Evolutionary conservation across 495 filamentous ascomycete genomes (phyloP), one percentile per base, ranked within the genome.

Genomic region (Chlorociboria aeruginascens): DNA sequence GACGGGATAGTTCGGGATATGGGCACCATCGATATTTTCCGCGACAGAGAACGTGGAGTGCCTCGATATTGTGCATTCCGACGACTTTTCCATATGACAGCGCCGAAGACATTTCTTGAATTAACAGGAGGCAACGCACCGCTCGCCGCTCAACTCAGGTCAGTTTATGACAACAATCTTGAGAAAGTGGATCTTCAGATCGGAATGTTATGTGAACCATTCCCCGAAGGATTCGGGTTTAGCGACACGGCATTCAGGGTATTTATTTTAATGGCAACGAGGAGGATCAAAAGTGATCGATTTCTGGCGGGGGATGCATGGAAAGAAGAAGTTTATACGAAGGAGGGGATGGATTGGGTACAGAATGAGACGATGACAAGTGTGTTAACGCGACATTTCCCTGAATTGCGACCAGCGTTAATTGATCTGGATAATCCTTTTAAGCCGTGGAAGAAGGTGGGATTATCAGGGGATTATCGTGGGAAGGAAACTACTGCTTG

Each of bases 11-110:
- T 49, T 28, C 49, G 60, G 35, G 68, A 71, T 50, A 40, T 71
- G 10, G 68, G 54, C 33, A 64, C 68, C 8, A 49, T 70, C 28
- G 68, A 71, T 47, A 63, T 71, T 50, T 47, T 70, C 8, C 62
- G 68, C 10, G 68, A 71, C 53, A 62, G 68, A 33, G 67, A 69
- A 54, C 62, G 68, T 14, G 68, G 67, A 31, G 63, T 71, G 20
- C 68, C 68, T 6, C 60, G 68, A n/a, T 71, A 71, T 59, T 63
- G 62, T 58, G 34, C 45, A 8, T 71, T 71, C 66, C 61, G 68
- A 0, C 62, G 67, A 0, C 57, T 67, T 35, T 55, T 71, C 37
- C 68, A 61, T 32, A 52, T 71, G 20, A 25, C 45, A 0, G 47
- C 58, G 0, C 53, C 61, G 13, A 51, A 39, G 4, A 60, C 56